Evolutionary conservation across 768 basidiomycete species (phyloP).

Genomic region (Neoboletus magnificus): DNA sequence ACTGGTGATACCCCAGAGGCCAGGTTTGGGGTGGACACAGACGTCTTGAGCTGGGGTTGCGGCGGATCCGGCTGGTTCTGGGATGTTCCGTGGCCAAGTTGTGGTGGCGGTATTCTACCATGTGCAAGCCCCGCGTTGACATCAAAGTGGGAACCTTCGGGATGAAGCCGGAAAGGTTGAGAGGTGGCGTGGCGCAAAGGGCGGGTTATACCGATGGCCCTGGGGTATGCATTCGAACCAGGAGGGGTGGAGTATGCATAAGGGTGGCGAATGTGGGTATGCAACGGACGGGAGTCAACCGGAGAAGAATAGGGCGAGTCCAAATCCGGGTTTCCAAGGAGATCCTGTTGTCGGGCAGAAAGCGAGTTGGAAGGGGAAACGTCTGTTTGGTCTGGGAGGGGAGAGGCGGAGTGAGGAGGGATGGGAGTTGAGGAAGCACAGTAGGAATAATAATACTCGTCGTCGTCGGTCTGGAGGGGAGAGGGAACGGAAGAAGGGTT

Average conservation of each 20-base stretch:
- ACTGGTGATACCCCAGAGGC: conserved; percentile 22
- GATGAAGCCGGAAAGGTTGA: conserved; percentile 23
- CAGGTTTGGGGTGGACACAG: conserved; percentile 67
- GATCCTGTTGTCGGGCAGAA: conserved; percentile 17
- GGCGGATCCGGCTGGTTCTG: neutral
- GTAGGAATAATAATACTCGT: conserved; percentile 53
- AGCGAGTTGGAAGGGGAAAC: conserved; percentile 14
- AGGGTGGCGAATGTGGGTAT: conserved; percentile 41
- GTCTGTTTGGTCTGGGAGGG: conserved; percentile 11
- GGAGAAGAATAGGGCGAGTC: conserved; percentile 19
- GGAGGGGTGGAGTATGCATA: conserved; percentile 45
- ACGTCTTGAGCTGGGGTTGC: conserved; percentile 42
- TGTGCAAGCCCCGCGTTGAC: neutral
- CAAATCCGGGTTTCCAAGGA: conserved; percentile 14
- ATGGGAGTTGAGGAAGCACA: conserved; percentile 38
- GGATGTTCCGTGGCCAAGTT: conserved; percentile 1
- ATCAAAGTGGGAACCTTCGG: conserved; percentile 1
- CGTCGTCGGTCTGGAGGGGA: conserved; percentile 32
- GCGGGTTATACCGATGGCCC: neutral
- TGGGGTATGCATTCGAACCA: conserved; percentile 3
- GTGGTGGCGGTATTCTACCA: conserved; percentile 1
- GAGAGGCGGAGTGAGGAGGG: conserved; percentile 12
- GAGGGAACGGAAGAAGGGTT: conserved; percentile 15
- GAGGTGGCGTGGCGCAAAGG: conserved; percentile 22
- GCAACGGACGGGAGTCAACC: conserved; percentile 13